Conservation (phyloP, 768 basidiomycete species). For the Rhizopogon vinicolor region DNA sequence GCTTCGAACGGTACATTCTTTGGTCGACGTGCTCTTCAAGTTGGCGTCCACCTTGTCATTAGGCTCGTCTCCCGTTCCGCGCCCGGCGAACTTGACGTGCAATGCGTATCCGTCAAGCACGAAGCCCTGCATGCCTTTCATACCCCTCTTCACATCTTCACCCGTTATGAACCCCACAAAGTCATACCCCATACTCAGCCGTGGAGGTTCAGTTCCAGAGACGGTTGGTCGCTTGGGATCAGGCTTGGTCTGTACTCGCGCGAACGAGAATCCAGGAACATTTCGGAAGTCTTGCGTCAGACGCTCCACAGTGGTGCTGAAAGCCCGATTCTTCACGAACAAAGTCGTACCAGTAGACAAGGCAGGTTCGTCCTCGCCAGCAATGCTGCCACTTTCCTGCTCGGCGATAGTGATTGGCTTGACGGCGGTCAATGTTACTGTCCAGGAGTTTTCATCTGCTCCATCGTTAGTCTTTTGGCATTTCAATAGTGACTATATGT, state of each 20-base stretch:
- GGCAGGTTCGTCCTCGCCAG: slow-evolving; percentile 37
- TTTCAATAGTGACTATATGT: no score
- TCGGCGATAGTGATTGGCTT: slow-evolving; percentile 41
- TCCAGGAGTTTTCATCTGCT: no score
- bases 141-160: slow-evolving; percentile 69
- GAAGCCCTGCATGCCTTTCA: slow-evolving; percentile 75
- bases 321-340: slow-evolving; percentile 94
- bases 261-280: slow-evolving; percentile 79
- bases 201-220: slow-evolving; percentile 32
- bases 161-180: slow-evolving; percentile 85
- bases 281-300: slow-evolving; percentile 65
- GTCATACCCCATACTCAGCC: slow-evolving; percentile 93
- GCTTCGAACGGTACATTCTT: slow-evolving; percentile 99
- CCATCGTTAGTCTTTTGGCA: no score
- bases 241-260: slow-evolving; percentile 86
- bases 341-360: slow-evolving; percentile 64
- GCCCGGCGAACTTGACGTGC: slow-evolving; percentile 80
- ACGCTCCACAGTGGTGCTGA: slow-evolving; percentile 77
- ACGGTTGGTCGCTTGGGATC: slow-evolving; percentile 64
- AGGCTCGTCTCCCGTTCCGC: slow-evolving; percentile 57
- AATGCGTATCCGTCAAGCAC: slow-evolving; percentile 84
- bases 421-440: no score
- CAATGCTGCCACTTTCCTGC: slow-evolving; percentile 29
- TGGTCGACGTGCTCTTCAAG: slow-evolving; percentile 59
- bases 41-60: slow-evolving; percentile 36